phyloP scores from a whole-genome alignment of 1,284 basidiomycete genomes.

The Phylloporus sp. region DNA sequence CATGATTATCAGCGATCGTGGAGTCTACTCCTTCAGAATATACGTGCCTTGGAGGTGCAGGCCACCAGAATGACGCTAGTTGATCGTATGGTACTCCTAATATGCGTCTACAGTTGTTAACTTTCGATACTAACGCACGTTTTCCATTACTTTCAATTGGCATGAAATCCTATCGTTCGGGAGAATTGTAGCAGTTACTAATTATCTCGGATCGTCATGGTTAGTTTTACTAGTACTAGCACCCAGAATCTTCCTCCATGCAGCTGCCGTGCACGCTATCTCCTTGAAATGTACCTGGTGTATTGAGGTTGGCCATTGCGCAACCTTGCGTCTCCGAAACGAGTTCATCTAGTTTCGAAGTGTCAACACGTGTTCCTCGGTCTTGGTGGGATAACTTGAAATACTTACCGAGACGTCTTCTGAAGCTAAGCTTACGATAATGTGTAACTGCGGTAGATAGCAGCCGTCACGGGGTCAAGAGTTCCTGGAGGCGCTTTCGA shows the following conservation, averaged over 20 bases:
- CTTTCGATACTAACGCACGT: neutral
- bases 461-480: neutral
- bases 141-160: neutral
- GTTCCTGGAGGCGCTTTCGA: slow-evolving; percentile 12
- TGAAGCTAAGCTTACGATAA: slow-evolving; percentile 21
- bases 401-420: slow-evolving; percentile 11
- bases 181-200: neutral
- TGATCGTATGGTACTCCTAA: too few relatives aligned
- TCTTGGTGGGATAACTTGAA: slow-evolving; percentile 9
- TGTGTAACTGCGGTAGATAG: slow-evolving; percentile 3
- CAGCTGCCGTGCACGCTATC: slow-evolving; percentile 19
- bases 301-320: slow-evolving; percentile 12
- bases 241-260: slow-evolving; percentile 19
- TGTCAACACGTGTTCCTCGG: neutral
- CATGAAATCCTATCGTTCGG: neutral
- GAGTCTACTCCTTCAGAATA: neutral
- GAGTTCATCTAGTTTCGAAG: neutral
- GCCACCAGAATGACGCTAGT: neutral
- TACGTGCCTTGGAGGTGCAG: neutral
- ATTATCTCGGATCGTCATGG: too few relatives aligned
- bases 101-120: neutral
- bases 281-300: slow-evolving; percentile 14
- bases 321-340: too few relatives aligned
- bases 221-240: too few relatives aligned
- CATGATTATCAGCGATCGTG: neutral